Percentiles rank a stretch among this genome's conserved stretches.
Evolutionary conservation across 192 early-diverging fungal genomes (phyloP).

Genomic region (Dissophora ornata): DNA sequence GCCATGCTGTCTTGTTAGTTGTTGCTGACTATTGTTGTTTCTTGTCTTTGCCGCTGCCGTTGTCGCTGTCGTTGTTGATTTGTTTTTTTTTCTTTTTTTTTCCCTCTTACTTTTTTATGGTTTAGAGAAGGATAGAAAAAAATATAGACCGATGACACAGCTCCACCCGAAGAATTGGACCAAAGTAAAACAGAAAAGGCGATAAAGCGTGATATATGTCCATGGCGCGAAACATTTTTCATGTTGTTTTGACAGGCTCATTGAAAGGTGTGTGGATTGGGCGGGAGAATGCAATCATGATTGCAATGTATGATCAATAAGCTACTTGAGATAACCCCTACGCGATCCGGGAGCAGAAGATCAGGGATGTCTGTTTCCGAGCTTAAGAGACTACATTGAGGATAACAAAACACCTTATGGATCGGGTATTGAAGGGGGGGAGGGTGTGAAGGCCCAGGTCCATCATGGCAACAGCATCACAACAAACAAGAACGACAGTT

Average conservation of each 20-base stretch:
- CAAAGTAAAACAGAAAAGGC: neutral
- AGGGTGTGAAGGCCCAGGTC: slow-evolving; percentile 17
- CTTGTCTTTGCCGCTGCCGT: too few relatives aligned
- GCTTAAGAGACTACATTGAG: neutral
- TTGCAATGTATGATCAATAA: neutral
- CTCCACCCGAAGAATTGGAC: neutral
- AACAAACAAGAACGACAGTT: neutral
- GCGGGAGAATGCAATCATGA: slow-evolving; percentile 1
- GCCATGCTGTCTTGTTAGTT: slow-evolving; percentile 15
- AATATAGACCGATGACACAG: neutral
- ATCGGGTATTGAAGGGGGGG: neutral
- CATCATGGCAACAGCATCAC: too few relatives aligned
- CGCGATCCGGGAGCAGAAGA: too few relatives aligned
- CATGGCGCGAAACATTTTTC: neutral
- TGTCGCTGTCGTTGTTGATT: too few relatives aligned
- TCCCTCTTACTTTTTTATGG: too few relatives aligned
- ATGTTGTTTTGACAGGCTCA: too few relatives aligned
- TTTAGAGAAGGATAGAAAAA: slow-evolving; percentile 1
- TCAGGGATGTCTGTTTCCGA: neutral
- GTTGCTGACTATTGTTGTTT: too few relatives aligned
- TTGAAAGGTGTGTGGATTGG: neutral
- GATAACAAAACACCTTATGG: neutral
- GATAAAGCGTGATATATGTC: too few relatives aligned
- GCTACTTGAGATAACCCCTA: too few relatives aligned
- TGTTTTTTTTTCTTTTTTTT: too few relatives aligned